Evolutionary conservation across 345 rosid genomes (phyloP).

Genomic region (Psidium friedrichsthalianum): DNA sequence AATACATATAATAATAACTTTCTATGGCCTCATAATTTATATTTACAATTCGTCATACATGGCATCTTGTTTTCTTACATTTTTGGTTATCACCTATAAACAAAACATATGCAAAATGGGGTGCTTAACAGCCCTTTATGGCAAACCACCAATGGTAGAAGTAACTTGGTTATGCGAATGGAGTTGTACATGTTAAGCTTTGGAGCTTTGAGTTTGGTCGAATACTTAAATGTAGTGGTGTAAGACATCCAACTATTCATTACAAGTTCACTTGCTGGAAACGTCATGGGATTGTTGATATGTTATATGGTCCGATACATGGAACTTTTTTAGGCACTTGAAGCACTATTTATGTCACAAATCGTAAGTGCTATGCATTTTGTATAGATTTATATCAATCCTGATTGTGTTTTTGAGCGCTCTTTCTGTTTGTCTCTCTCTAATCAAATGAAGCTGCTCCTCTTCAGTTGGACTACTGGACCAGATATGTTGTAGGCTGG

Average conservation of each 20-base stretch:
- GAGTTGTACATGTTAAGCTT: not conserved
- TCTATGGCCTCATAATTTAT: not conserved
- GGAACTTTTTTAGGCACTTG: not conserved
- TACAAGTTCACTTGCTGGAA: not conserved
- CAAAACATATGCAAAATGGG: not conserved
- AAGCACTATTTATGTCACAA: not conserved
- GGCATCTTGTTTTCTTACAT: too few species aligned
- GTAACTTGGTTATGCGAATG: not conserved
- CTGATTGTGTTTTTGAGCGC: not conserved
- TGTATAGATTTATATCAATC: not conserved
- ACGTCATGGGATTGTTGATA: not conserved
- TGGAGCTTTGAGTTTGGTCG: not conserved
- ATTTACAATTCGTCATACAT: not conserved
- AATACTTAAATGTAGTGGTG: not conserved
- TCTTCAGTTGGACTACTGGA: not conserved
- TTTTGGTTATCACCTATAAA: not conserved
- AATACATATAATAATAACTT: too few species aligned
- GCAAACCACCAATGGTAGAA: too few species aligned
- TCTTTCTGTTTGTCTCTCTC: not conserved
- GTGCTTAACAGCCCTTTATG: not conserved
- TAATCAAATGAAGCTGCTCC: not conserved
- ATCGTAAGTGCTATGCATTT: not conserved
- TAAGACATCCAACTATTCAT: not conserved
- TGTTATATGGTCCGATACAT: not conserved
- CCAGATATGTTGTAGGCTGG: not conserved